Base-by-base conservation (phyloP, 23 red algal genomes). In the Gracilaria domingensis region DNA sequence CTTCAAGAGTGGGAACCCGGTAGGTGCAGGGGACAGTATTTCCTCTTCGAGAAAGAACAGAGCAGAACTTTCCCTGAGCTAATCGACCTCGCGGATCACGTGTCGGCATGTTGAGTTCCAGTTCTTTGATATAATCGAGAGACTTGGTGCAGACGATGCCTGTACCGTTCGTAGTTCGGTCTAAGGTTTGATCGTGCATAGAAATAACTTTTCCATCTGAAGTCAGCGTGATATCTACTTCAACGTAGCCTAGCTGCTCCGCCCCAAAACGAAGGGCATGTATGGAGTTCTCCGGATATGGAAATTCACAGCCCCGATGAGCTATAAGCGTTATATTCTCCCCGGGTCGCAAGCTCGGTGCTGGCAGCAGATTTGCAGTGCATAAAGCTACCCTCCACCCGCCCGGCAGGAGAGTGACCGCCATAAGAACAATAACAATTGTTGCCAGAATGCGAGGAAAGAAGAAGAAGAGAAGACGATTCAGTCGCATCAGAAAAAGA, bases 111-210 rank as follows among this genome's bases (percentile, higher is more conserved):
- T 77, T 39, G 11, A 90, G 65, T 80, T 66, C 87, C 9, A 90
- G 71, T 56, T 62, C 21, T 53, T 81, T 80, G 53, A 81, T 33
- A 57, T 90, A 80, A 3, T 90, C 45, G 35, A 81, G 35, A 8
- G 87, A 71, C 54, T 60, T 64, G 32, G 71, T 80, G 38, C 87
- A 90, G 5, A 64, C 61, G 4, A 81, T 44, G 30, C 89, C 89
- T 8, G 89, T 92, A 26, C 89, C 89, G 47, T 92, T 92, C 20
- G 89, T 92, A 26, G 89, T 92, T 50, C 89, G 79, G 45, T 92
- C 80, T 42, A 84, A 55, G 40, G 45, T 83, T 30, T 75, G 48
- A 69, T 92, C 89, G 42, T 92, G 89, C 79, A 92, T 83, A 11
- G 50, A n/a, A 9, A 92, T 56, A 50, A 83, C 79, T 14, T 73